These are phyloP conservation scores for Sclerotinia subarctica DNA, from an alignment of 2,329 filamentous ascomycete genomes.

Conservation along the genomic window DNA sequence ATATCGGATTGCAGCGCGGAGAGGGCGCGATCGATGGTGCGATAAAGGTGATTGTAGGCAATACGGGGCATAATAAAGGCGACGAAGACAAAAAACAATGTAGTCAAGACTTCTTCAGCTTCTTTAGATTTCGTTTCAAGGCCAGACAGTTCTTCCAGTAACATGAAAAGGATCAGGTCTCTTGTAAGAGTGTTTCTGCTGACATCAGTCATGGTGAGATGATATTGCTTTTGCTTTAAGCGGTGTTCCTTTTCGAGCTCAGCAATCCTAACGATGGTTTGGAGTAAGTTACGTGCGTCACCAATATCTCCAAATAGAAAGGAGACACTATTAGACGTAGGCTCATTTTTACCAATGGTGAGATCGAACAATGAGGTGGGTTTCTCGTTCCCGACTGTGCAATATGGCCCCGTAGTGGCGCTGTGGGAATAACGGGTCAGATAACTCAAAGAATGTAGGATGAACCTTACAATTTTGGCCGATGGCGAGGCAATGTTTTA, in stretches of 20 bases:
- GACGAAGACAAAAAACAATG: conserved; percentile 23
- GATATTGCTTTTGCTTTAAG: conserved; percentile 20
- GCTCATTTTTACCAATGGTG: not conserved
- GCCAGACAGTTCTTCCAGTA: conserved; percentile 21
- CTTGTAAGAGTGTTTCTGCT: conserved; percentile 20
- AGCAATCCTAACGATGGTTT: conserved; percentile 17
- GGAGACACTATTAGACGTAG: conserved; percentile 5
- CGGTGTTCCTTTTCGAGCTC: conserved; percentile 12
- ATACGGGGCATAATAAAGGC: conserved; percentile 22
- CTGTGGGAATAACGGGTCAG: not conserved
- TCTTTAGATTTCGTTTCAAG: conserved; percentile 16
- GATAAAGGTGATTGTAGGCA: conserved; percentile 22
- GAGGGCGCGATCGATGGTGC: not conserved
- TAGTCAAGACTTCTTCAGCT: conserved; percentile 16
- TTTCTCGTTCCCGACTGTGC: conserved; percentile 16
- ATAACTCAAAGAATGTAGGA: not conserved
- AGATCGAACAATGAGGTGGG: conserved; percentile 1
- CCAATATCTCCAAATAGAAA: conserved; percentile 24
- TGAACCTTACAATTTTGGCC: not conserved
- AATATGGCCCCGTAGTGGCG: not conserved
- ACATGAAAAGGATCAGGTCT: conserved; percentile 24
- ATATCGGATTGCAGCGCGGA: not conserved
- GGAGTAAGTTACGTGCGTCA: conserved; percentile 22
- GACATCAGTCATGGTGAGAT: conserved; percentile 24
- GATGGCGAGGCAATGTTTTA: not conserved